phyloP scores from a whole-genome alignment of 2,329 filamentous ascomycete genomes.

The Colletotrichum tropicale region DNA sequence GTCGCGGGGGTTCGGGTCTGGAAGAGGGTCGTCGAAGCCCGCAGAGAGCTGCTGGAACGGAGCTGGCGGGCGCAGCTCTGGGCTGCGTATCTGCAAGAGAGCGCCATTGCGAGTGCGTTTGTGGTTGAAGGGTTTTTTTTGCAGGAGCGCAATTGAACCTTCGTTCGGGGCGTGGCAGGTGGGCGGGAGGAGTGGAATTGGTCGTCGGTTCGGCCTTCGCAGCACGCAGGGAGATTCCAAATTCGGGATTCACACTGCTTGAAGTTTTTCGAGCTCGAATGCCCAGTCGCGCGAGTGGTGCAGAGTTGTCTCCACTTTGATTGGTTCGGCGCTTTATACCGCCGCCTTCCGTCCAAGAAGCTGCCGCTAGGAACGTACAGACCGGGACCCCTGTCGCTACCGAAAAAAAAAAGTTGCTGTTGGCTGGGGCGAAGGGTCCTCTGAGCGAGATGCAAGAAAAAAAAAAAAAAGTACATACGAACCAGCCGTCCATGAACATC shows the following conservation, averaged over 20 bases:
- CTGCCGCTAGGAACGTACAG: not conserved
- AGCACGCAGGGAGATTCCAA: conserved; percentile 19
- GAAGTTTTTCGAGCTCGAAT: conserved; percentile 48
- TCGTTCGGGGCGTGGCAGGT: not conserved
- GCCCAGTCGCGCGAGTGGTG: conserved; percentile 23
- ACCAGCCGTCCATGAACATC: conserved; percentile 11
- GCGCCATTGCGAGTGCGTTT: conserved; percentile 55
- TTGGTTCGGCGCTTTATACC: conserved; percentile 41
- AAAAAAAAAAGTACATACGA: conserved; percentile 26
- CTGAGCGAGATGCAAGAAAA: conserved; percentile 27
- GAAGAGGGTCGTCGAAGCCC: conserved; percentile 48
- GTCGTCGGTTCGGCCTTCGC: conserved; percentile 18
- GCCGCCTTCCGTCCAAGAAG: conserved; percentile 31
- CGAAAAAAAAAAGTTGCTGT: conserved; percentile 39
- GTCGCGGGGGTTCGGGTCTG: conserved; percentile 52
- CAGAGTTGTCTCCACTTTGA: conserved; percentile 26
- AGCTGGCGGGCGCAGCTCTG: conserved; percentile 69
- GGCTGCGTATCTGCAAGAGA: conserved; percentile 67
- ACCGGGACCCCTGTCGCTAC: conserved; percentile 22
- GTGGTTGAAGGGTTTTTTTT: not conserved
- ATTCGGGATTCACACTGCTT: conserved; percentile 22
- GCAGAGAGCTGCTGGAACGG: conserved; percentile 51
- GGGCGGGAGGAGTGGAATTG: not conserved
- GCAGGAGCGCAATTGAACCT: conserved; percentile 8
- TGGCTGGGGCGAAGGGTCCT: conserved; percentile 21